Evolutionary conservation across 257 asterid genomes (phyloP).

Genomic region (Capsicum pubescens): DNA sequence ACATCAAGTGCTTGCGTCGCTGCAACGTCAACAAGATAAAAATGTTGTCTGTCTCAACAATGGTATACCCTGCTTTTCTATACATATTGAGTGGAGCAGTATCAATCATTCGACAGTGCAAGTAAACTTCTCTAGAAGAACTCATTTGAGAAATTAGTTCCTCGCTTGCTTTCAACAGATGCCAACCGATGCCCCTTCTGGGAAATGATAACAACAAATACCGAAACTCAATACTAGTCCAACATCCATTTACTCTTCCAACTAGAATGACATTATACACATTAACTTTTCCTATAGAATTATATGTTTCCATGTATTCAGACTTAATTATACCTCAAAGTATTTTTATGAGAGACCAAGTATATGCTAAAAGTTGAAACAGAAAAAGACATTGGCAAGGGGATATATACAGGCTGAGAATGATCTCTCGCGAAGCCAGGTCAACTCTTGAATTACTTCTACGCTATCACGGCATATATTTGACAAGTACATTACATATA

Average conservation of each 20-base stretch:
- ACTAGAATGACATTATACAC: background rate
- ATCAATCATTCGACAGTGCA: conserved; percentile 92
- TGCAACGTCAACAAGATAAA: conserved; percentile 77
- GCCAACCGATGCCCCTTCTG: conserved; percentile 98
- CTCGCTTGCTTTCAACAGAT: conserved; percentile 84
- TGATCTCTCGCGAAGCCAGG: background rate
- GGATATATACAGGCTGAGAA: background rate
- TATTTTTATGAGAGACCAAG: background rate
- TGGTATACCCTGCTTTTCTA: conserved; percentile 67
- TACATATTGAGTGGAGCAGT: conserved; percentile 88
- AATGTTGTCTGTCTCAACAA: conserved; percentile 80
- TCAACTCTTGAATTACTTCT: background rate
- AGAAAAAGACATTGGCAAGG: background rate
- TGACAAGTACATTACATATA: background rate
- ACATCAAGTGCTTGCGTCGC: conserved; percentile 90
- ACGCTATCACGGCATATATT: background rate
- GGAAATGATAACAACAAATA: conserved; percentile 27
- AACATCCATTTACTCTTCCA: background rate
- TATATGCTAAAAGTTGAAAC: background rate
- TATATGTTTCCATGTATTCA: background rate
- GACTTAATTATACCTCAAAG: background rate
- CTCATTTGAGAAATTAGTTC: conserved; percentile 79
- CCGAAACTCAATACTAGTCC: background rate
- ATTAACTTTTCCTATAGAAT: background rate
- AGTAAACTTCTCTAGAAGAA: conserved; percentile 70